A percentile compares a stretch with the other conserved stretches of the same genome.
These are phyloP conservation scores for Trypanosoma congolense DNA, from an alignment of 208 protist species.

Conservation along the genomic window DNA sequence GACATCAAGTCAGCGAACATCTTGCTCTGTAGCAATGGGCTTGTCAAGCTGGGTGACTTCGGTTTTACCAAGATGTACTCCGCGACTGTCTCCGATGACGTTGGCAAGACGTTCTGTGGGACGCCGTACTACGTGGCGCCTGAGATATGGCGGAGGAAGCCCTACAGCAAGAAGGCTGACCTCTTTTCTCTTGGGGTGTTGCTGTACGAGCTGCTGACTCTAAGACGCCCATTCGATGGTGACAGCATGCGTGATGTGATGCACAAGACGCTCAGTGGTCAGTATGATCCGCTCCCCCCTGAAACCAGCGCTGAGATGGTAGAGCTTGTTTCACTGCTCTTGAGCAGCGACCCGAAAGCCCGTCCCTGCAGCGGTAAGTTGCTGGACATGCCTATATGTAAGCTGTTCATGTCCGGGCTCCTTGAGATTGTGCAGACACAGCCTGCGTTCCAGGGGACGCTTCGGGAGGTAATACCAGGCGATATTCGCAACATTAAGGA, in stretches of 20 bases:
- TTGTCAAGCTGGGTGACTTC: conserved; percentile 86
- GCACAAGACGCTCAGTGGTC: conserved; percentile 41
- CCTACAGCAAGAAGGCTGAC: conserved; percentile 92
- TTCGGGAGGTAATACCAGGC: conserved; percentile 51
- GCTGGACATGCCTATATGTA: conserved; percentile 68
- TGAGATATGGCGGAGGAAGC: conserved; percentile 87
- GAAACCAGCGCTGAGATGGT: conserved; percentile 57
- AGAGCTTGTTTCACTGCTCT: conserved; percentile 45
- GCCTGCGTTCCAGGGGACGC: conserved; percentile 40
- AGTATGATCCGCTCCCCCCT: conserved; percentile 47
- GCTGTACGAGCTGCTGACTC: conserved; percentile 82
- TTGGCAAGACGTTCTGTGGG: conserved; percentile 71
- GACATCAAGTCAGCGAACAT: conserved; percentile 88
- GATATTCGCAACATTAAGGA: conserved; percentile 66
- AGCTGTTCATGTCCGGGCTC: conserved; percentile 67
- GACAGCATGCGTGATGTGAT: conserved; percentile 71
- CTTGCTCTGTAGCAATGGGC: conserved; percentile 66
- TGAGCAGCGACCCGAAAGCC: conserved; percentile 5
- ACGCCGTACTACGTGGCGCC: conserved; percentile 91
- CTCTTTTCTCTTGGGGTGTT: conserved; percentile 88
- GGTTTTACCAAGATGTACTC: conserved; percentile 72
- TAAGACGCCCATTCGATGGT: conserved; percentile 77
- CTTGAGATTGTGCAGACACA: conserved; percentile 77
- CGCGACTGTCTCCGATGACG: conserved; percentile 45
- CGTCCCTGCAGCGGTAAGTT: conserved; percentile 54